phyloP scores from a whole-genome alignment of 1,284 basidiomycete genomes.

The Ceratobasidium theobromae region DNA sequence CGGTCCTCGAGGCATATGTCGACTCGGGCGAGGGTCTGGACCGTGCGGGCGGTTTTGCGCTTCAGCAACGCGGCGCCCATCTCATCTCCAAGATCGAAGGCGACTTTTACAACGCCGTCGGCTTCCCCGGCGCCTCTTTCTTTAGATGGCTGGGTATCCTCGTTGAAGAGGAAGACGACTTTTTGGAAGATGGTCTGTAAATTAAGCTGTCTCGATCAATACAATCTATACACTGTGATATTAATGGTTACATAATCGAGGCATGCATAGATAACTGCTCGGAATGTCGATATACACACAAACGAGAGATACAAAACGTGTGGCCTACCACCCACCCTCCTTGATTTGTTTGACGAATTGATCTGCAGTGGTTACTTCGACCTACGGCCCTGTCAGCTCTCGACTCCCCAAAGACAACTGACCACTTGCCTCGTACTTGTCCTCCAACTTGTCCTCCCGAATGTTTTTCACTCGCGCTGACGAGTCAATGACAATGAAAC shows the following conservation, averaged over 20 bases:
- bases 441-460: background rate
- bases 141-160: slow-evolving; percentile 67
- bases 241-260: no score
- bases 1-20: slow-evolving; percentile 80
- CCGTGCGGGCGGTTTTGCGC: slow-evolving; percentile 92
- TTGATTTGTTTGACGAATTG: background rate
- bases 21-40: slow-evolving; percentile 88
- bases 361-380: background rate
- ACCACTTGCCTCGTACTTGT: background rate
- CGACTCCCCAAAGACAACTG: background rate
- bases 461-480: background rate
- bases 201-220: background rate
- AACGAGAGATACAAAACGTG: no score
- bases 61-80: slow-evolving; percentile 81
- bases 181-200: slow-evolving; percentile 50
- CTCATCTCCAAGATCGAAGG: slow-evolving; percentile 85
- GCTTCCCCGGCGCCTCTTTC: slow-evolving; percentile 81
- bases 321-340: background rate
- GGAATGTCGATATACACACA: no score
- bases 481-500: slow-evolving; percentile 24
- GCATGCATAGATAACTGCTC: no score
- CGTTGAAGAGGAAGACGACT: slow-evolving; percentile 71
- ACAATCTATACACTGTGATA: no score
- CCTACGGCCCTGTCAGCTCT: background rate
- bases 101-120: slow-evolving; percentile 91